Percentiles rank a stretch among this genome's conserved stretches.
phyloP scores from a whole-genome alignment of 352 stramenopile genomes.

The Phytophthora macrochlamydospora region DNA sequence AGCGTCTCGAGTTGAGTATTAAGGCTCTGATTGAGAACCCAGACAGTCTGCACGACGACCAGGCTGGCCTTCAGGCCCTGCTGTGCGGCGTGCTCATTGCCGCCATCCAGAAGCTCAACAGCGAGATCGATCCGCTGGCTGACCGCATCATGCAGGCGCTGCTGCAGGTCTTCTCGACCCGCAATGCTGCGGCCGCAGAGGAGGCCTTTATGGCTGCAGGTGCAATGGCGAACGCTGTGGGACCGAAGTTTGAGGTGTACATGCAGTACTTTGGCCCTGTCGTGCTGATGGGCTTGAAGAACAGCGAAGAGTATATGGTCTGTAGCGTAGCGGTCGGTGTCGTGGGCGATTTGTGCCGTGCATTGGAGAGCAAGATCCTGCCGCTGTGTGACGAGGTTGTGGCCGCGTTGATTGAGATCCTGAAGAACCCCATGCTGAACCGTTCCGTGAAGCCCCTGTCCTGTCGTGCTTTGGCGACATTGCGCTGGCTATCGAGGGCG shows the following conservation, averaged over 20 bases:
- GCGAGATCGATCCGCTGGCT: slow-evolving; percentile 84
- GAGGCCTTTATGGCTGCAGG: slow-evolving; percentile 96
- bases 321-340: slow-evolving; percentile 96
- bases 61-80: slow-evolving; percentile 79
- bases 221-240: slow-evolving; percentile 93
- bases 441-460: slow-evolving; percentile 96
- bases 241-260: slow-evolving; percentile 95
- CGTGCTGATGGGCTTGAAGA: slow-evolving; percentile 92
- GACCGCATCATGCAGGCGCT: slow-evolving; percentile 96
- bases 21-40: slow-evolving; percentile 68
- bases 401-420: slow-evolving; percentile 91
- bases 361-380: slow-evolving; percentile 91
- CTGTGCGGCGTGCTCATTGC: slow-evolving; percentile 93
- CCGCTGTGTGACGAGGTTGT: slow-evolving; percentile 96
- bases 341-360: slow-evolving; percentile 95
- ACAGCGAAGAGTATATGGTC: slow-evolving; percentile 96
- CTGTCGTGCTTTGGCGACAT: slow-evolving; percentile 98
- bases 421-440: slow-evolving; percentile 95
- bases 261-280: slow-evolving; percentile 94
- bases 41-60: slow-evolving; percentile 78
- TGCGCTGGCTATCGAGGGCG: slow-evolving; percentile 93
- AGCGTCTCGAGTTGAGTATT: slow-evolving; percentile 79
- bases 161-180: slow-evolving; percentile 94
- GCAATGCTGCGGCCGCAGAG: slow-evolving; percentile 94
- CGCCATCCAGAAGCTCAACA: slow-evolving; percentile 92